A percentile compares a stretch with the other conserved stretches of the same genome.
These are phyloP conservation scores for Lentinus tigrinus DNA, from an alignment of 768 basidiomycete species.

Conservation along the genomic window DNA sequence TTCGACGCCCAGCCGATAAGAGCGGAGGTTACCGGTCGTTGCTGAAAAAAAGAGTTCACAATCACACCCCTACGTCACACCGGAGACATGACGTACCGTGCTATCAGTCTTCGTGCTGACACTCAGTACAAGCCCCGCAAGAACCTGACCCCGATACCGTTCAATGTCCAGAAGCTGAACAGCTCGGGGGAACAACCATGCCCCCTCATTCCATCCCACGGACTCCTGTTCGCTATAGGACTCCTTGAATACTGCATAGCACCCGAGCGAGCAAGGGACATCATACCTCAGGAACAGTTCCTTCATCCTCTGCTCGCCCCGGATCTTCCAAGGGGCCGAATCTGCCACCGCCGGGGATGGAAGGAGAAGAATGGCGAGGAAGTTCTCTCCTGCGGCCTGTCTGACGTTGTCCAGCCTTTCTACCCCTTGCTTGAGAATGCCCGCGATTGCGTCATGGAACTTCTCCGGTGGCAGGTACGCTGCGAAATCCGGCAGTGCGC, in stretches of 20 bases:
- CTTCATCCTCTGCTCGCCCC: slow-evolving; percentile 44
- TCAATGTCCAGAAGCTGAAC: slow-evolving; percentile 62
- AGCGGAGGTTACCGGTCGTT: slow-evolving; percentile 63
- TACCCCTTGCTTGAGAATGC: slow-evolving; percentile 83
- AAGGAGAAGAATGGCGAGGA: slow-evolving; percentile 50
- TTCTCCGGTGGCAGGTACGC: slow-evolving; percentile 58
- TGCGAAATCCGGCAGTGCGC: slow-evolving; percentile 43
- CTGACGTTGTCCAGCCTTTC: slow-evolving; percentile 92
- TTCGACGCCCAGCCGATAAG: slow-evolving; percentile 55
- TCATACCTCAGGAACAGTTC: slow-evolving; percentile 55
- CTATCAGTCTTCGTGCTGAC: slow-evolving; percentile 83
- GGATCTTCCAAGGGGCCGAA: slow-evolving; percentile 51
- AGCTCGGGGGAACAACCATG: slow-evolving; percentile 73
- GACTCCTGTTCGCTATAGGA: slow-evolving; percentile 34
- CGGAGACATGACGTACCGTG: slow-evolving; percentile 54
- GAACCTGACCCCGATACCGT: slow-evolving; percentile 58
- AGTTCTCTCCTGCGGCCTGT: slow-evolving; percentile 68
- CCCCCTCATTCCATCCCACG: slow-evolving; percentile 66
- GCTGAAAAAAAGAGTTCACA: slow-evolving; percentile 42
- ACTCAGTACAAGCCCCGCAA: slow-evolving; percentile 75
- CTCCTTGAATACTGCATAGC: slow-evolving; percentile 1
- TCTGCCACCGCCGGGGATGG: slow-evolving; percentile 42
- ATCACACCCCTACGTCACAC: not conserved
- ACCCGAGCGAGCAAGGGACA: not conserved
- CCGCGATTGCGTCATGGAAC: slow-evolving; percentile 58